These are phyloP conservation scores for Leucogyrophana mollusca DNA, from an alignment of 768 basidiomycete species.

Conservation along the genomic window DNA sequence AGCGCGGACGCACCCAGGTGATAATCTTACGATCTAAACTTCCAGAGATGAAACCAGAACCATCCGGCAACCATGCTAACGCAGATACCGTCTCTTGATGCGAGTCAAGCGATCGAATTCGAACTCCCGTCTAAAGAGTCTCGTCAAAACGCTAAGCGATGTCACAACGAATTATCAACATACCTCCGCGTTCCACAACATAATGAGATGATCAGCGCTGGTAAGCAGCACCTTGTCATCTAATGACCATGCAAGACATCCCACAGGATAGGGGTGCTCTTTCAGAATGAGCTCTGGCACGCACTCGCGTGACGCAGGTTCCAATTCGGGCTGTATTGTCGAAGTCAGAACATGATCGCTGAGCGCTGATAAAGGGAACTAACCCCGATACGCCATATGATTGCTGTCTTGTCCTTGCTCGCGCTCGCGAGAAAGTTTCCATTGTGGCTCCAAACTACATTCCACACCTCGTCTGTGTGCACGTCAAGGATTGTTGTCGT, in stretches of 20 bases:
- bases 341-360: slow-evolving; percentile 1
- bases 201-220: slow-evolving; percentile 76
- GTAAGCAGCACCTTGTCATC: slow-evolving; percentile 85
- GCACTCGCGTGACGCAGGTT: slow-evolving; percentile 58
- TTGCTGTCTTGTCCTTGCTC: slow-evolving; percentile 82
- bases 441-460: slow-evolving; percentile 91
- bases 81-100: slow-evolving; percentile 86
- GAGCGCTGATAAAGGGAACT: too few relatives aligned
- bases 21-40: slow-evolving; percentile 83
- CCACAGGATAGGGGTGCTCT: slow-evolving; percentile 79
- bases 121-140: slow-evolving; percentile 65
- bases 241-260: slow-evolving; percentile 88
- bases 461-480: slow-evolving; percentile 95
- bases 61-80: slow-evolving; percentile 86
- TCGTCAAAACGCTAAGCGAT: slow-evolving; percentile 7
- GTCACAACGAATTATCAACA: slow-evolving; percentile 7
- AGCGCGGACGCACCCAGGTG: slow-evolving; percentile 70
- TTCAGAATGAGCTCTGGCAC: slow-evolving; percentile 55
- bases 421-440: slow-evolving; percentile 84
- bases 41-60: slow-evolving; percentile 85
- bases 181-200: slow-evolving; percentile 91
- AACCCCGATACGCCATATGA: slow-evolving; percentile 90
- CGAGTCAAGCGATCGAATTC: slow-evolving; percentile 60
- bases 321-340: slow-evolving; percentile 41
- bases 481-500: slow-evolving; percentile 84